phyloP scores from a whole-genome alignment of 805 yeast species.

The Saturnispora quitensis region DNA sequence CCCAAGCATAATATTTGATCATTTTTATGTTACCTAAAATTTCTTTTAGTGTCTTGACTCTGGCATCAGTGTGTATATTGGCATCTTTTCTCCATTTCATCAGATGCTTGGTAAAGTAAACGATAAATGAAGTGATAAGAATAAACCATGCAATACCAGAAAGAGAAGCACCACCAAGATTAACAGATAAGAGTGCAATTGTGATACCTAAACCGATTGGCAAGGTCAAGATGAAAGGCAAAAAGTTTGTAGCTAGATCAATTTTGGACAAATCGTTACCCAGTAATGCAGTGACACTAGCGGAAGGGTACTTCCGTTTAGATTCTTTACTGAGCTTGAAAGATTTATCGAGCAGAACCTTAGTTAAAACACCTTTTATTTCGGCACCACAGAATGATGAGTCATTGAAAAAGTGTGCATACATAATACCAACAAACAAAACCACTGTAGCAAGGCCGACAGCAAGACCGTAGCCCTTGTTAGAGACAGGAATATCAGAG shows the following conservation, averaged over 20 bases:
- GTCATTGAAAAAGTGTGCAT: slow-evolving; percentile 57
- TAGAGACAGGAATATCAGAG: slow-evolving; percentile 35
- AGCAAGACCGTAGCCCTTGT: slow-evolving; percentile 65
- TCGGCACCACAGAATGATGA: slow-evolving; percentile 61
- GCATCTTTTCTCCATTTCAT: slow-evolving; percentile 49
- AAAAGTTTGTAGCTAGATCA: slow-evolving; percentile 65
- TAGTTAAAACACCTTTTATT: slow-evolving; percentile 60
- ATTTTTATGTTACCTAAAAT: slow-evolving; percentile 67
- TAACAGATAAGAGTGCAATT: slow-evolving; percentile 52
- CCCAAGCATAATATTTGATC: slow-evolving; percentile 90
- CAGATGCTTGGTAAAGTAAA: slow-evolving; percentile 40
- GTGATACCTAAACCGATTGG: slow-evolving; percentile 58
- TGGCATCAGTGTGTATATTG: slow-evolving; percentile 57
- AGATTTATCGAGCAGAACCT: slow-evolving; percentile 61
- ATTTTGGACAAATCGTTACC: slow-evolving; percentile 77
- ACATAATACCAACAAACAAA: slow-evolving; percentile 35
- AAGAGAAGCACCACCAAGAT: slow-evolving; percentile 65
- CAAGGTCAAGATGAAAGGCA: slow-evolving; percentile 53
- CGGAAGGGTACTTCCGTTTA: slow-evolving; percentile 50
- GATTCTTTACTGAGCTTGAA: slow-evolving; percentile 51
- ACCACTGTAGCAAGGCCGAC: slow-evolving; percentile 58
- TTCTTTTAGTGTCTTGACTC: slow-evolving; percentile 73
- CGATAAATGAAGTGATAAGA: slow-evolving; percentile 41
- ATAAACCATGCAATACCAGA: slow-evolving; percentile 56
- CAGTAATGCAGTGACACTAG: slow-evolving; percentile 66